A percentile compares a stretch with the other conserved stretches of the same genome.
These are phyloP conservation scores for Elasticomyces elasticus DNA, from an alignment of 495 filamentous ascomycete genomes.

Conservation along the genomic window DNA sequence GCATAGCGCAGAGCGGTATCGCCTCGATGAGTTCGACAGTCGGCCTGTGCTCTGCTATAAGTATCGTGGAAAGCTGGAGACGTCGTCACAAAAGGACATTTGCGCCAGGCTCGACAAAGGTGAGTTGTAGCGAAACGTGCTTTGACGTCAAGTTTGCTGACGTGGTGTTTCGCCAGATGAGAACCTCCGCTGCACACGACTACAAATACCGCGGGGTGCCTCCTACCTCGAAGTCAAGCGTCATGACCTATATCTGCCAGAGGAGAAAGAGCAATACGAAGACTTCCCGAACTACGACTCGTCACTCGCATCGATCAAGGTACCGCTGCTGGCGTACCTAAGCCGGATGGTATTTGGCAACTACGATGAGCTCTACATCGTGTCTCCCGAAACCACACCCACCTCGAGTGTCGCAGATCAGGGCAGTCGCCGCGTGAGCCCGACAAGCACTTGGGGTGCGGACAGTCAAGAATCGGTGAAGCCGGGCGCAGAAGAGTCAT, in stretches of 20 bases:
- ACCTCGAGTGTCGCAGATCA: slow-evolving; percentile 10
- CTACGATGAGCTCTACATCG: slow-evolving; percentile 32
- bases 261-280: slow-evolving; percentile 25
- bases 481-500: background rate
- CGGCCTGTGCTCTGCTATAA: slow-evolving; percentile 29
- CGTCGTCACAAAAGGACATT: slow-evolving; percentile 29
- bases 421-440: slow-evolving; percentile 1
- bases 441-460: slow-evolving; percentile 5
- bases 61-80: slow-evolving; percentile 26
- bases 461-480: background rate
- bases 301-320: slow-evolving; percentile 30
- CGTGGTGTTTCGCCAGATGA: slow-evolving; percentile 22
- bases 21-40: slow-evolving; percentile 28
- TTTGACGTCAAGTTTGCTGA: background rate
- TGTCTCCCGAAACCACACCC: slow-evolving; percentile 26
- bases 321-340: slow-evolving; percentile 31
- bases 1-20: slow-evolving; percentile 21
- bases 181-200: slow-evolving; percentile 28
- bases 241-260: slow-evolving; percentile 30
- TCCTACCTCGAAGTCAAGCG: slow-evolving; percentile 28
- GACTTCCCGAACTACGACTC: slow-evolving; percentile 30
- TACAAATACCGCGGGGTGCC: slow-evolving; percentile 30
- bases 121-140: slow-evolving; percentile 20
- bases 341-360: slow-evolving; percentile 28
- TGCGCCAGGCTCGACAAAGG: slow-evolving; percentile 28